A percentile compares a stretch with the other conserved stretches of the same genome.
Conservation (phyloP, 2,329 filamentous ascomycete genomes). For the Ophiostoma pallidulum region DNA sequence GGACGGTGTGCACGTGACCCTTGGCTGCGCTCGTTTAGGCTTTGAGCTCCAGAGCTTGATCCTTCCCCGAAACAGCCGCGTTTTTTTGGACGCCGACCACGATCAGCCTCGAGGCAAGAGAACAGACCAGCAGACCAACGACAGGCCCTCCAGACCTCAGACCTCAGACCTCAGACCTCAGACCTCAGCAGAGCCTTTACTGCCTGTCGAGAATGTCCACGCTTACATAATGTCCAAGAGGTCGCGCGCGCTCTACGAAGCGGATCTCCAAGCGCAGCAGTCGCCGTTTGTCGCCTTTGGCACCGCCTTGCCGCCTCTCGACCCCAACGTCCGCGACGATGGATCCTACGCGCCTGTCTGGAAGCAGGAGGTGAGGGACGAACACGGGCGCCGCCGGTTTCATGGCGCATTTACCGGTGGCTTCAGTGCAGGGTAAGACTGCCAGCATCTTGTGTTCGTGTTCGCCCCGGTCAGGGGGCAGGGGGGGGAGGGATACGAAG, state of each 20-base stretch:
- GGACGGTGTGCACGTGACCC: too few relatives aligned
- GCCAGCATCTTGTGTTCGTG: not conserved
- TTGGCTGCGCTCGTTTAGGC: too few relatives aligned
- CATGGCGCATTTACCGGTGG: slow-evolving; percentile 96
- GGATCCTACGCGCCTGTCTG: slow-evolving; percentile 90
- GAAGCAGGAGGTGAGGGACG: slow-evolving; percentile 96
- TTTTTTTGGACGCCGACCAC: too few relatives aligned
- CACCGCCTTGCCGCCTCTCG: slow-evolving; percentile 70
- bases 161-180: too few relatives aligned
- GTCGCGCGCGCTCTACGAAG: slow-evolving; percentile 67
- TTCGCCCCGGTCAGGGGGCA: too few relatives aligned
- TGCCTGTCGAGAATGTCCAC: not conserved
- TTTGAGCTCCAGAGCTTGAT: too few relatives aligned
- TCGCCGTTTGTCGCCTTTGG: slow-evolving; percentile 74
- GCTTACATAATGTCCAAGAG: slow-evolving; percentile 62
- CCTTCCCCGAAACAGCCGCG: too few relatives aligned
- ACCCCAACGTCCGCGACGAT: slow-evolving; percentile 72
- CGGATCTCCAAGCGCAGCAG: slow-evolving; percentile 55
- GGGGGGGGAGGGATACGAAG: too few relatives aligned
- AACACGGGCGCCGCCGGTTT: slow-evolving; percentile 77
- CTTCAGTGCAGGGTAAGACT: slow-evolving; percentile 80
- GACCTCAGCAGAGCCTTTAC: too few relatives aligned
- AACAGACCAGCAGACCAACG: too few relatives aligned
- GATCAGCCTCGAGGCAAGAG: too few relatives aligned
- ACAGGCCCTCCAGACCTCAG: too few relatives aligned